Percentiles rank a stretch among this genome's conserved stretches.
These are phyloP conservation scores for Gillenia trifoliata DNA, from an alignment of 306 rosid genomes.

Conservation along the genomic window DNA sequence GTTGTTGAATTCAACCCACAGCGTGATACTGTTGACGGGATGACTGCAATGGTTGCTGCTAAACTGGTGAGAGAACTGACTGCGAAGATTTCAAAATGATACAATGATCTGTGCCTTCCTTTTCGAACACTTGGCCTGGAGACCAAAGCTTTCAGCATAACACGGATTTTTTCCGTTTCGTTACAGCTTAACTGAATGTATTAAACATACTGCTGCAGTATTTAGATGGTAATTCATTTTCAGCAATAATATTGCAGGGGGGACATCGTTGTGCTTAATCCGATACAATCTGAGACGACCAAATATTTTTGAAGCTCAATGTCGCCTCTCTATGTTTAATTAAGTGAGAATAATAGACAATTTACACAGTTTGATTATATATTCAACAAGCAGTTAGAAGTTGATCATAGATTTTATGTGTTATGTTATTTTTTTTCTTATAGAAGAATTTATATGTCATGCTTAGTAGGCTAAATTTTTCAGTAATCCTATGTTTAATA, in stretches of 20 bases:
- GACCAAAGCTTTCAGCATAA: neutral
- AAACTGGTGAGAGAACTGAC: conserved; percentile 86
- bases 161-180: neutral
- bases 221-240: neutral
- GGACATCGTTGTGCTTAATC: neutral
- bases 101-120: neutral
- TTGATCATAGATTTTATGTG: neutral
- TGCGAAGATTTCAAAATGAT: conserved; percentile 79
- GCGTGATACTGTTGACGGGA: conserved; percentile 90
- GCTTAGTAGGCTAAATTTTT: too few species aligned
- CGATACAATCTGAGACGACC: neutral
- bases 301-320: neutral
- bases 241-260: neutral
- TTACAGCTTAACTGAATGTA: neutral
- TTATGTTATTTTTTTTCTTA: neutral
- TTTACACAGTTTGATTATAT: neutral
- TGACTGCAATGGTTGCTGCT: conserved; percentile 99
- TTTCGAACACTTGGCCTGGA: neutral
- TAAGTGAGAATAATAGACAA: neutral
- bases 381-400: neutral
- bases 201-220: neutral
- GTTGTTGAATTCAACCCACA: conserved; percentile 94
- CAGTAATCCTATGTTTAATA: too few species aligned
- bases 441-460: too few species aligned
- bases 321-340: neutral